A percentile compares a stretch with the other conserved stretches of the same genome.
Conservation (phyloP, 257 asterid species). For the Penstemon eatonii region DNA sequence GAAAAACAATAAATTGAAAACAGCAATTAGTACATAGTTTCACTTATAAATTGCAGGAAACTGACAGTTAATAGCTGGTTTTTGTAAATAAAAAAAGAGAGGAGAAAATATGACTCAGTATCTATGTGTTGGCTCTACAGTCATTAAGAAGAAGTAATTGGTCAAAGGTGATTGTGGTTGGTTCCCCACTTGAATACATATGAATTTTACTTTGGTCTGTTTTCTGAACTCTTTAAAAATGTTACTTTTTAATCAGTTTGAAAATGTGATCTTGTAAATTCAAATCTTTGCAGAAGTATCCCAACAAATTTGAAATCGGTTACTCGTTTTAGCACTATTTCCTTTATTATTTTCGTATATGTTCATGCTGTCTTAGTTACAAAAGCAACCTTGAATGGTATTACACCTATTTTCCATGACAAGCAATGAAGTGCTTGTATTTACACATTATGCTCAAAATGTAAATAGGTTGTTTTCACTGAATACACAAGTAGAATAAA, state of each 20-base stretch:
- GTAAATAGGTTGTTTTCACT: not conserved
- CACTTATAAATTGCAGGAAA: not conserved
- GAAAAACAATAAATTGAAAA: too few relatives aligned
- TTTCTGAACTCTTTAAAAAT: not conserved
- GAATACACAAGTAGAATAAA: too few relatives aligned
- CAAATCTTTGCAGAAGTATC: slow-evolving; percentile 5
- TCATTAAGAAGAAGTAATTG: not conserved
- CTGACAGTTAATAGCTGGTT: not conserved
- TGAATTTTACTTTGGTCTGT: slow-evolving; percentile 6
- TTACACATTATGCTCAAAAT: not conserved
- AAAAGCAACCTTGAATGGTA: not conserved
- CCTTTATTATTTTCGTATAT: not conserved
- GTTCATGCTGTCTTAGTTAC: slow-evolving; percentile 1
- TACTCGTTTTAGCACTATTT: not conserved
- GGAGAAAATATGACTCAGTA: not conserved
- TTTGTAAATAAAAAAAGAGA: not conserved
- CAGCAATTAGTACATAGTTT: too few relatives aligned
- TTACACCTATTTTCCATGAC: not conserved
- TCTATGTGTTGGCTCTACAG: not conserved
- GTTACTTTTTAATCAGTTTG: too few relatives aligned
- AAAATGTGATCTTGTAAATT: not conserved
- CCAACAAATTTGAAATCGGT: not conserved
- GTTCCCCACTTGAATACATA: not conserved
- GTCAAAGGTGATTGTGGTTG: not conserved
- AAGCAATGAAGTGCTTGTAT: not conserved